Conservation (phyloP, 1,139 yeast species). For the Sugiyamaella neomexicana region DNA sequence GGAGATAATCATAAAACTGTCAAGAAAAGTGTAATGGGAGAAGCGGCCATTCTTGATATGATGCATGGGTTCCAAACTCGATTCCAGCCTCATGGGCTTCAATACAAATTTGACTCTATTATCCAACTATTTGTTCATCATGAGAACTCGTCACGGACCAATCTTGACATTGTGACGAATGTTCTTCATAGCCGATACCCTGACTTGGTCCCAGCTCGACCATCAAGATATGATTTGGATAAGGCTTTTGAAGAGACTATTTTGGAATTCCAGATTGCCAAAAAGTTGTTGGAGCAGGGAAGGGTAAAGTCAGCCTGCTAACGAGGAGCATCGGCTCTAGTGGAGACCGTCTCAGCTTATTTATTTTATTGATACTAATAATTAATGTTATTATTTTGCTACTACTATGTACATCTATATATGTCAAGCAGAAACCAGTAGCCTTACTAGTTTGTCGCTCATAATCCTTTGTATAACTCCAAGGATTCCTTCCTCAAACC, state of each 20-base stretch:
- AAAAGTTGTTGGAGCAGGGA: background rate
- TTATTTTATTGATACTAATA: background rate
- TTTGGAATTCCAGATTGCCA: conserved; percentile 9
- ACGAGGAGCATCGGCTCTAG: too few species aligned
- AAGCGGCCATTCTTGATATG: conserved; percentile 52
- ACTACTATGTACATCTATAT: conserved; percentile 3
- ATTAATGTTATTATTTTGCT: conserved; percentile 4
- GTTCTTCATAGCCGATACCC: conserved; percentile 47
- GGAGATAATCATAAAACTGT: conserved; percentile 87
- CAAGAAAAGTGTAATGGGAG: conserved; percentile 50
- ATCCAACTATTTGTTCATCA: conserved; percentile 52
- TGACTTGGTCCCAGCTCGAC: conserved; percentile 35
- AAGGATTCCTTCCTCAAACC: conserved; percentile 36
- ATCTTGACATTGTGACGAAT: conserved; percentile 48
- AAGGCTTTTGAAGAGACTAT: conserved; percentile 14
- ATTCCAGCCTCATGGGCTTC: conserved; percentile 46
- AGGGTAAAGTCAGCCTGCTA: background rate
- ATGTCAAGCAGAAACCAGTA: background rate
- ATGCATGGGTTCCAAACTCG: conserved; percentile 68
- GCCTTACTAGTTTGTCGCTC: background rate
- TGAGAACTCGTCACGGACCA: conserved; percentile 48
- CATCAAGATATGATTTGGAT: conserved; percentile 8
- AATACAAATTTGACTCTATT: conserved; percentile 52
- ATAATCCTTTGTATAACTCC: conserved; percentile 10
- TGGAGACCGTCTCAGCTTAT: too few species aligned